Conservation (phyloP, 768 basidiomycete species). For the Lentinula boryana region DNA sequence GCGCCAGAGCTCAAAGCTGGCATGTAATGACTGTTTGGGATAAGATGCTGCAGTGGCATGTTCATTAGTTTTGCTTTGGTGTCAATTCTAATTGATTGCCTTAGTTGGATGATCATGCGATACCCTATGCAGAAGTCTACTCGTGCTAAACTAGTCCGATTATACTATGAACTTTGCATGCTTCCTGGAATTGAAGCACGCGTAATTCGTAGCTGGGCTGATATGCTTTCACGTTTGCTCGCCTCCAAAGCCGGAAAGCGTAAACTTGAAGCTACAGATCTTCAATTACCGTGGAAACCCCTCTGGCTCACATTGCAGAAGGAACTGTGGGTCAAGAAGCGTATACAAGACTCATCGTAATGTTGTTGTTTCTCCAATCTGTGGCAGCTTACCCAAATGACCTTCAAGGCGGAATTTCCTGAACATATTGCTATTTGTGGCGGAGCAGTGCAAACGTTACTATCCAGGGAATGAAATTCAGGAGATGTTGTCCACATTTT, state of each 20-base stretch:
- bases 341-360: slow-evolving; percentile 54
- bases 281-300: slow-evolving; percentile 68
- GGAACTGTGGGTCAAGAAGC: slow-evolving; percentile 69
- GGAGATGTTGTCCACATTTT: slow-evolving; percentile 63
- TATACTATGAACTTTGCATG: slow-evolving; percentile 78
- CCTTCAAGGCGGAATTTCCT: slow-evolving; percentile 49
- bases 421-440: slow-evolving; percentile 69
- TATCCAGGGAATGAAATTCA: slow-evolving; percentile 60
- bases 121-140: slow-evolving; percentile 69
- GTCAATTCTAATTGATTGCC: not conserved
- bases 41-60: slow-evolving; percentile 71
- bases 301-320: slow-evolving; percentile 72
- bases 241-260: slow-evolving; percentile 62
- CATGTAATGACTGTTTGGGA: slow-evolving; percentile 71
- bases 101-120: slow-evolving; percentile 75
- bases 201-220: slow-evolving; percentile 68
- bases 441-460: slow-evolving; percentile 68
- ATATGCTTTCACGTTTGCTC: slow-evolving; percentile 69
- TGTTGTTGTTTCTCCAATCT: slow-evolving; percentile 14
- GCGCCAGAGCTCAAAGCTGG: slow-evolving; percentile 76
- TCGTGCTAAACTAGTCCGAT: slow-evolving; percentile 63
- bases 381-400: not conserved
- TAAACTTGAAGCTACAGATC: slow-evolving; percentile 61
- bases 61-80: slow-evolving; percentile 4
- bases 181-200: slow-evolving; percentile 73